Percentiles rank a stretch among this genome's conserved stretches.
These are phyloP conservation scores for Anthracocystis panici-leucophaei DNA, from an alignment of 1,284 basidiomycete genomes.

Conservation along the genomic window DNA sequence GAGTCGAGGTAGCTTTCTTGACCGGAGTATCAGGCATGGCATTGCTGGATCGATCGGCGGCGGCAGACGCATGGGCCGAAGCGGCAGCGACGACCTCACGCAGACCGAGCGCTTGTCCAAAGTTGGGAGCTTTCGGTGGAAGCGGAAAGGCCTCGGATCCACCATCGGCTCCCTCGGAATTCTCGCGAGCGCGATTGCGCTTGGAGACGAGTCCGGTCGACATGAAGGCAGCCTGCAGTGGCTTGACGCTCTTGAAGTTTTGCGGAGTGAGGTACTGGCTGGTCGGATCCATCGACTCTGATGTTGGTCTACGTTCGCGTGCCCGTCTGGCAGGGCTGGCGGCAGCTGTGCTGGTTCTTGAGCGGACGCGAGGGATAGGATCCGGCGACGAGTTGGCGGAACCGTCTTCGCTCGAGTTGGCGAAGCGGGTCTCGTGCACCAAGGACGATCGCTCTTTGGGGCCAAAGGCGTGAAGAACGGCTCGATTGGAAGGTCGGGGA, in stretches of 20 bases:
- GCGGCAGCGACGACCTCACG: constrained; percentile 66
- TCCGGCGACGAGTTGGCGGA: constrained; percentile 45
- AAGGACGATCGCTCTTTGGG: constrained; percentile 54
- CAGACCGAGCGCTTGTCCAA: constrained; percentile 57
- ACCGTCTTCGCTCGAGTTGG: constrained; percentile 41
- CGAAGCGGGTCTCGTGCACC: constrained; percentile 50
- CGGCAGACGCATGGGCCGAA: constrained; percentile 50
- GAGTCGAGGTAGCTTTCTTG: constrained; percentile 55
- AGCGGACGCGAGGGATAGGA: constrained; percentile 32
- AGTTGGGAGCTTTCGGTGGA: constrained; percentile 52
- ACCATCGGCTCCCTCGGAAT: constrained; percentile 33
- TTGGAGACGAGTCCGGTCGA: constrained; percentile 71
- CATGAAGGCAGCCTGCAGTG: constrained; percentile 71
- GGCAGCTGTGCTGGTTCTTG: constrained; percentile 31
- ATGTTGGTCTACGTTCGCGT: constrained; percentile 38
- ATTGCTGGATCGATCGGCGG: constrained; percentile 23
- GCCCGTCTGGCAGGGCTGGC: constrained; percentile 37
- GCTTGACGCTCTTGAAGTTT: constrained; percentile 71
- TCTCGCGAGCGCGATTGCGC: constrained; percentile 45
- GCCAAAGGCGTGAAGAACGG: constrained; percentile 42
- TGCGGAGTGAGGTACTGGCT: constrained; percentile 67
- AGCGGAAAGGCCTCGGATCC: constrained; percentile 45
- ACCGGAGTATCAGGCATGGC: constrained; percentile 71
- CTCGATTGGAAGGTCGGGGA: constrained; percentile 18
- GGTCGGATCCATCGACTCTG: constrained; percentile 30